phyloP scores from a whole-genome alignment of 306 rosid genomes.

The Phaseolus lunatus region DNA sequence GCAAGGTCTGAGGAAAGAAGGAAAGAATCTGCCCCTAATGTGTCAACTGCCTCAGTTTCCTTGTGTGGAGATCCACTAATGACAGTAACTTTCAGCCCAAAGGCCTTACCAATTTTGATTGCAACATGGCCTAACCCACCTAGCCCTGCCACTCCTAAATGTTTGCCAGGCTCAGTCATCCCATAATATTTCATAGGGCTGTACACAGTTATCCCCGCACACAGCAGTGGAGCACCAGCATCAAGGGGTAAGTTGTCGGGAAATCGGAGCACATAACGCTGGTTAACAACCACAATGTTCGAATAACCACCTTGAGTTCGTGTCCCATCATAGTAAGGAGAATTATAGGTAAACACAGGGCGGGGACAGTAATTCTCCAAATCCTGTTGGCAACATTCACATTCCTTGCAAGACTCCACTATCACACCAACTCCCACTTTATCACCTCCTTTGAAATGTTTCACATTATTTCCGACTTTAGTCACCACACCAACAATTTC shows the following conservation, averaged over 20 bases:
- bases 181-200: slow-evolving; percentile 96
- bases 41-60: slow-evolving; percentile 69
- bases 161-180: slow-evolving; percentile 86
- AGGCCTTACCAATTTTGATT: slow-evolving; percentile 84
- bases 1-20: slow-evolving; percentile 69
- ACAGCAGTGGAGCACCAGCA: slow-evolving; percentile 87
- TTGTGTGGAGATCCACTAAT: slow-evolving; percentile 77
- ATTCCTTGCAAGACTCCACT: slow-evolving; percentile 75
- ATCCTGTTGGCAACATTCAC: slow-evolving; percentile 79
- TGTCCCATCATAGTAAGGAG: slow-evolving; percentile 58
- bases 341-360: slow-evolving; percentile 64
- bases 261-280: slow-evolving; percentile 68
- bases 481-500: slow-evolving; percentile 85
- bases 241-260: slow-evolving; percentile 84
- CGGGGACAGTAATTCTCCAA: slow-evolving; percentile 81
- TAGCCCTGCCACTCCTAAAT: slow-evolving; percentile 93
- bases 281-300: slow-evolving; percentile 72
- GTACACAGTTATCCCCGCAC: slow-evolving; percentile 91
- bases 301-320: slow-evolving; percentile 87
- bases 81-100: slow-evolving; percentile 95
- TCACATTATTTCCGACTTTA: slow-evolving; percentile 70
- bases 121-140: slow-evolving; percentile 98
- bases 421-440: slow-evolving; percentile 93
- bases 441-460: slow-evolving; percentile 76
- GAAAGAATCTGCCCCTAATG: slow-evolving; percentile 88